phyloP scores from a whole-genome alignment of 2,329 filamentous ascomycete genomes.

The Leptographium wingfieldii region DNA sequence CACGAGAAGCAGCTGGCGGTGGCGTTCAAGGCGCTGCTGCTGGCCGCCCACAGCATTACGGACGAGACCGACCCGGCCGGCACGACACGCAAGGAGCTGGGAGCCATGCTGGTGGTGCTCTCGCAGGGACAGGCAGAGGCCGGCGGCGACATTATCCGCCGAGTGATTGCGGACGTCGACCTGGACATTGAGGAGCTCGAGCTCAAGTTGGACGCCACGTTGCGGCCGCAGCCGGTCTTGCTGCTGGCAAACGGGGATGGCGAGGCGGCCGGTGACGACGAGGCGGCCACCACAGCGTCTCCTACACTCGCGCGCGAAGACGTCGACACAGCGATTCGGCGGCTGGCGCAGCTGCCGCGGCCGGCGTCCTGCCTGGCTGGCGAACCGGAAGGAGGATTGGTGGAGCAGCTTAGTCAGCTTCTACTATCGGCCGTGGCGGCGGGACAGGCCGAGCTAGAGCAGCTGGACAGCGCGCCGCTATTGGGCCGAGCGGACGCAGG shows the following conservation, averaged over 20 bases:
- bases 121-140: conserved; percentile 45
- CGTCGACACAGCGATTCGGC: conserved; percentile 20
- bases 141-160: conserved; percentile 52
- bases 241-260: conserved; percentile 23
- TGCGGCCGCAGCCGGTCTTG: conserved; percentile 41
- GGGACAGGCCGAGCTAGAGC: conserved; percentile 28
- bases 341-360: conserved; percentile 19
- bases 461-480: conserved; percentile 42
- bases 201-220: conserved; percentile 57
- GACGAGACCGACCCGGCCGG: conserved; percentile 41
- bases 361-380: conserved; percentile 32
- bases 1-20: conserved; percentile 51
- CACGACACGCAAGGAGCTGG: conserved; percentile 48
- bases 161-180: conserved; percentile 52
- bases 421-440: conserved; percentile 40
- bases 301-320: background rate
- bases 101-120: conserved; percentile 53
- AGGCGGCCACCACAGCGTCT: background rate
- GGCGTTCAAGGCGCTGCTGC: conserved; percentile 51
- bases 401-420: conserved; percentile 44
- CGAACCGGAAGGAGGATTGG: conserved; percentile 34
- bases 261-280: conserved; percentile 22
- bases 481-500: conserved; percentile 41
- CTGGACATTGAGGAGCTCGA: conserved; percentile 66
- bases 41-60: conserved; percentile 45